A percentile compares a stretch with the other conserved stretches of the same genome.
Evolutionary conservation across 1,139 yeast species (phyloP).

Genomic region (Protomyces inundatus): DNA sequence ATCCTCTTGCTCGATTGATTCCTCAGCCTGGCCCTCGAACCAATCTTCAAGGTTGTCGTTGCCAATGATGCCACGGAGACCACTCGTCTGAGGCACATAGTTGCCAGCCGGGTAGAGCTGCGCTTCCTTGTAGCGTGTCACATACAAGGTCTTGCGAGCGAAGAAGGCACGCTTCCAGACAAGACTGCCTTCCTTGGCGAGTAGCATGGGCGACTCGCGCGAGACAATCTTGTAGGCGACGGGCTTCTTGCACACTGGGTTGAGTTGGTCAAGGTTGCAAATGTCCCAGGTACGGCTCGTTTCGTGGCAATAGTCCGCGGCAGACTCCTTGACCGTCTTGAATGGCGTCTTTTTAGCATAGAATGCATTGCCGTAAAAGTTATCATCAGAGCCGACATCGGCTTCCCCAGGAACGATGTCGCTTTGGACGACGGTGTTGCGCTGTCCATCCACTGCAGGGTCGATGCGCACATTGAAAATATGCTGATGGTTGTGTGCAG

Average conservation of each 20-base stretch:
- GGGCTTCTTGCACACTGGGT: slow-evolving; percentile 68
- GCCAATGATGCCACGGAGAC: slow-evolving; percentile 48
- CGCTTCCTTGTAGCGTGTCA: slow-evolving; percentile 59
- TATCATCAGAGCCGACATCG: slow-evolving; percentile 61
- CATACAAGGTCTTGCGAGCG: slow-evolving; percentile 64
- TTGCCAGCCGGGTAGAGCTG: slow-evolving; percentile 74
- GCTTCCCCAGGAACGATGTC: slow-evolving; percentile 59
- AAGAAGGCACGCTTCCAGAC: slow-evolving; percentile 79
- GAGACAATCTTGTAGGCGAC: slow-evolving; percentile 72
- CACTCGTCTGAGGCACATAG: slow-evolving; percentile 74
- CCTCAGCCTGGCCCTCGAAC: slow-evolving; percentile 55
- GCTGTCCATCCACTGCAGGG: slow-evolving; percentile 75
- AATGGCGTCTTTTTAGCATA: slow-evolving; percentile 57
- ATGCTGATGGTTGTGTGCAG: slow-evolving; percentile 82
- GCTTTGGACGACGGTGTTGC: slow-evolving; percentile 64
- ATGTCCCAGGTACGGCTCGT: slow-evolving; percentile 75
- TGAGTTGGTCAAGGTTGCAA: slow-evolving; percentile 61
- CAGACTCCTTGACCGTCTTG: slow-evolving; percentile 63
- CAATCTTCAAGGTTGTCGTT: slow-evolving; percentile 64
- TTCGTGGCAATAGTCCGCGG: slow-evolving; percentile 56
- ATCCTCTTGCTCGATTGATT: slow-evolving; percentile 63
- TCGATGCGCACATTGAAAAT: slow-evolving; percentile 72
- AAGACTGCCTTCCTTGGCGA: slow-evolving; percentile 68
- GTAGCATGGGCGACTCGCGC: slow-evolving; percentile 65
- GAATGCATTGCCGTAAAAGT: slow-evolving; percentile 70